Percentiles rank a stretch among this genome's conserved stretches.
Conservation (phyloP, 2,329 filamentous ascomycete species). For the Hymenoscyphus occultus region DNA sequence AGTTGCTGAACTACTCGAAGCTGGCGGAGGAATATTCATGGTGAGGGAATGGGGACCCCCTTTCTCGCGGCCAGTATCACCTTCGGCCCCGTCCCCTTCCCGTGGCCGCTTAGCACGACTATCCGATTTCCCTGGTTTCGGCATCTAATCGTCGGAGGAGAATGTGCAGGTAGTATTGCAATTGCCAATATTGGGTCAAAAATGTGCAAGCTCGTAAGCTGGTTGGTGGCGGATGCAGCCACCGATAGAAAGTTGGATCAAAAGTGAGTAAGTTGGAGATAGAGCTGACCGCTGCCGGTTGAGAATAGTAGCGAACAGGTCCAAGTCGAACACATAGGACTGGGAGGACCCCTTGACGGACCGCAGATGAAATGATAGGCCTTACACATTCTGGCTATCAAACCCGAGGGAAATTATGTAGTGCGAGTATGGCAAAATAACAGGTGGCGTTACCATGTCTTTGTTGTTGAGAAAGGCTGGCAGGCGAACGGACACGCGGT, state of each 20-base stretch:
- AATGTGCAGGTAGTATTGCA: background rate
- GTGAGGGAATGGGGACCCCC: background rate
- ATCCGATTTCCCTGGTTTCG: constrained; percentile 4
- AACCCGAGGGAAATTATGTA: background rate
- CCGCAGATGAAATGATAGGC: background rate
- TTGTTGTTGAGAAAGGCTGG: background rate
- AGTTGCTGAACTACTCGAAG: background rate
- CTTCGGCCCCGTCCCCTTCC: background rate
- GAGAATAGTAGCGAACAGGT: background rate
- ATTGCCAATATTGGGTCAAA: background rate
- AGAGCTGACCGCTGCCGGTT: constrained; percentile 2
- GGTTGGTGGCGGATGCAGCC: background rate
- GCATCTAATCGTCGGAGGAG: background rate
- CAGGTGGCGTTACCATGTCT: constrained; percentile 3
- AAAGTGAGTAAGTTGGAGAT: background rate
- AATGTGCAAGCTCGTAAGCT: background rate
- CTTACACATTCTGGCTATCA: background rate
- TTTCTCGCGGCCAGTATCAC: constrained; percentile 5
- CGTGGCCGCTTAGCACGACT: constrained; percentile 8
- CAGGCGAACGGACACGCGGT: background rate
- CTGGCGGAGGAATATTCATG: background rate
- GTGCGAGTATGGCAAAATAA: constrained; percentile 1
- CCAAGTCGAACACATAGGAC: constrained; percentile 4
- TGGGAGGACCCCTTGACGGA: background rate
- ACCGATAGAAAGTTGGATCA: background rate